Base-by-base conservation (phyloP, 2,329 filamentous ascomycete genomes). In the Allantophomopsis lycopodina region DNA sequence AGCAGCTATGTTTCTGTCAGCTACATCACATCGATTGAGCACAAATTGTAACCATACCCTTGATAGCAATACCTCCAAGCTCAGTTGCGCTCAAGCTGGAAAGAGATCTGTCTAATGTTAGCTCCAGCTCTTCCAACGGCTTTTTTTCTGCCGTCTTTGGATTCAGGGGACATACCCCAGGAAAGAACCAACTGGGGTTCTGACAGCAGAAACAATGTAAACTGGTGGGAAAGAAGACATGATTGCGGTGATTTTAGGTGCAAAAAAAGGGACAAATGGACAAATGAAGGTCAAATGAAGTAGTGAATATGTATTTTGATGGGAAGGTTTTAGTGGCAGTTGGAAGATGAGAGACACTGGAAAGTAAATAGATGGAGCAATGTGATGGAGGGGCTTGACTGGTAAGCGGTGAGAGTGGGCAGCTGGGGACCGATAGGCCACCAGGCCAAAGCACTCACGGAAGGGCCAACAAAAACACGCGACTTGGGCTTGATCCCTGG, bases 121-220 rank as follows among this genome's bases (percentile, higher is more conserved):
- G 44, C 23, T 28, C 10, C 23, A 28, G 8, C 23, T 6, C 7
- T 28, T 20, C 10, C 23, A 28, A 28, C 23, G 11, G 23, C 23
- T 28, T 28, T 10, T 21, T 21, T 28, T 28, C 11, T 28, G 7
- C 11, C 23, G 7, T 28, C 20, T 21, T 5, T 21, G 5, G 20
- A 10, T 10, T 8, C 23, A 10, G 11, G 23, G 36, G 46, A 50
- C 72, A 61, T 64, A 94, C 86, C 91, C 91, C 56, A 94, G 76
- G 66, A 98, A 98, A 49, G 84, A 88, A 55, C 91, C 91, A 49
- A 94, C 73, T 39, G 91, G 91, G 48, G 91, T 98, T 64, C 88
- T 78, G 55, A 78, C 84, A 48, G 79, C 82, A 43, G 91, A 91
- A 57, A 95, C 87, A 56, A 98, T 95, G 68, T 98, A 98, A 50